Conservation (phyloP, 768 basidiomycete genomes). For the Chalciporus piperatus region DNA sequence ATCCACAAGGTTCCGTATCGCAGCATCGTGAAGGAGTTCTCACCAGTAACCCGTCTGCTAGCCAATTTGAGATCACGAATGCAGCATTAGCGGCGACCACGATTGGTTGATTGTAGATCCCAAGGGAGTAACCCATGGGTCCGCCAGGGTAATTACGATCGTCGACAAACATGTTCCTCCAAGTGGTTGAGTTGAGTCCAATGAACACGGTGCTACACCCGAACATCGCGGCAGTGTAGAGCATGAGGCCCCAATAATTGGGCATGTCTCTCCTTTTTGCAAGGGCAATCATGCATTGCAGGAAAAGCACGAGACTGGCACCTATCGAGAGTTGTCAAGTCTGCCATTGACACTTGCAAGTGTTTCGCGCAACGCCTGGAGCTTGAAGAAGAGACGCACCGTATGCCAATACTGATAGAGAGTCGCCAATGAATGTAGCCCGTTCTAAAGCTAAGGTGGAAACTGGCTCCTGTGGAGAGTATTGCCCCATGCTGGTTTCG, state of each 20-base stretch:
- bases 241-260: background rate
- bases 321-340: background rate
- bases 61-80: conserved; percentile 12
- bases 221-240: background rate
- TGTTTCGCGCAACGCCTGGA: too few species aligned
- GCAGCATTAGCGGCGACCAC: conserved; percentile 9
- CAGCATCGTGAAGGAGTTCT: background rate
- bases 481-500: background rate
- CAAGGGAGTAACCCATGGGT: conserved; percentile 23
- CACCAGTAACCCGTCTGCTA: conserved; percentile 21
- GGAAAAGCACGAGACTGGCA: background rate
- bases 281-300: background rate
- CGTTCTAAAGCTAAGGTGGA: background rate
- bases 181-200: background rate
- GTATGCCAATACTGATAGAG: background rate
- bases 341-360: too few species aligned
- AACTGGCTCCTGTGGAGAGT: background rate
- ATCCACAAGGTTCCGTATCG: background rate
- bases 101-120: conserved; percentile 21
- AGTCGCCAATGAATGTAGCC: background rate
- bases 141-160: conserved; percentile 32
- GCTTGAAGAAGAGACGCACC: background rate
- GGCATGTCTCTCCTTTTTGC: background rate
- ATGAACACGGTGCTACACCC: background rate
- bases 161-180: conserved; percentile 24